phyloP scores from a whole-genome alignment of 202 grass and related monocot species.

The Panicum virgatum region DNA sequence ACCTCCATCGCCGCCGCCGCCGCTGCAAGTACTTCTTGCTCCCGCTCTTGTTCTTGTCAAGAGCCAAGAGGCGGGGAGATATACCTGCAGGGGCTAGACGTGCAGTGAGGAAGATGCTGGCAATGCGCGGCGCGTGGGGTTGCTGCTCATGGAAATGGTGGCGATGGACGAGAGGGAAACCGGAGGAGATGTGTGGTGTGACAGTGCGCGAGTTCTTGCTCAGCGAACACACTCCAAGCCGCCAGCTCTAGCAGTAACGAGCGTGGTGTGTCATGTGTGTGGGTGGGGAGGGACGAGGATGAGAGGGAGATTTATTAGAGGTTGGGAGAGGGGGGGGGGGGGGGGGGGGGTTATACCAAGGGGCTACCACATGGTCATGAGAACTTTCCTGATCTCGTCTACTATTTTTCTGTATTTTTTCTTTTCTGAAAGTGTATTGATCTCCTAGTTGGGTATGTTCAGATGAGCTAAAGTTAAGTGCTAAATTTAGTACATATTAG shows the following conservation, averaged over 20 bases:
- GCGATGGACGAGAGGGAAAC: background rate
- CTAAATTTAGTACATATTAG: no score
- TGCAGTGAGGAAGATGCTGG: background rate
- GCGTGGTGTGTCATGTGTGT: slow-evolving; percentile 5
- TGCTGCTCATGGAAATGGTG: slow-evolving; percentile 39
- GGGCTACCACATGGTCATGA: background rate
- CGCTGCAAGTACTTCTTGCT: no score
- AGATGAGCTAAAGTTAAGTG: no score
- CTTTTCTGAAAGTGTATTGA: background rate
- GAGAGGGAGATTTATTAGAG: slow-evolving; percentile 25
- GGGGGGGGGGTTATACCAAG: slow-evolving; percentile 47
- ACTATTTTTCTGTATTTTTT: background rate
- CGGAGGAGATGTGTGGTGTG: background rate
- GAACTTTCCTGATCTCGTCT: background rate
- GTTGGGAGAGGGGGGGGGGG: background rate
- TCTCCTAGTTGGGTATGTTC: no score
- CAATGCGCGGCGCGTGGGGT: slow-evolving; percentile 21
- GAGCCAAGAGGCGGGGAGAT: background rate
- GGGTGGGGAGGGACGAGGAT: background rate
- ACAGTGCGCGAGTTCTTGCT: background rate
- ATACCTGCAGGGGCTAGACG: background rate
- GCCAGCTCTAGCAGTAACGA: background rate
- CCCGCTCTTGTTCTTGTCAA: background rate
- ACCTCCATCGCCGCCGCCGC: slow-evolving; percentile 48
- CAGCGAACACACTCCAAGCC: background rate